Percentiles rank a stretch among this genome's conserved stretches.
Evolutionary conservation across 192 early-diverging fungal genomes (phyloP).

Genomic region (Umbelopsis ramanniana): DNA sequence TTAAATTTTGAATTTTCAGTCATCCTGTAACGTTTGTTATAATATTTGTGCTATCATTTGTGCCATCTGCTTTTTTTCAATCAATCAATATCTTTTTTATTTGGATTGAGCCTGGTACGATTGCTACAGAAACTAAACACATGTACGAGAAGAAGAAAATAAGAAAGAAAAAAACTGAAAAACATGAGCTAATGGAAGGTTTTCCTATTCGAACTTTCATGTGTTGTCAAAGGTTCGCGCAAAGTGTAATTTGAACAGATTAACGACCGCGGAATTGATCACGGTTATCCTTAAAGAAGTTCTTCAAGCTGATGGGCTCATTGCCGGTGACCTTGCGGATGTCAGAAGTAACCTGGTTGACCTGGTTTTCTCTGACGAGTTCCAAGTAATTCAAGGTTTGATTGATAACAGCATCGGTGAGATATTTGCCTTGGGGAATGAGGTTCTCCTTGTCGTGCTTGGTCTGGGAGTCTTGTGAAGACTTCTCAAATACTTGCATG

Average conservation of each 20-base stretch:
- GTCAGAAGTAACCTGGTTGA: not conserved
- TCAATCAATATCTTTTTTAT: not conserved
- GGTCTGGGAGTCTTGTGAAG: not conserved
- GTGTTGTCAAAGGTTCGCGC: not conserved
- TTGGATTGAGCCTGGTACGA: not conserved
- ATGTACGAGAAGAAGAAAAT: not conserved
- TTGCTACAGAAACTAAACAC: not conserved
- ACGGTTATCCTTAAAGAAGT: constrained; percentile 14
- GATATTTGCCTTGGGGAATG: constrained; percentile 2
- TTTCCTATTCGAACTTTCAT: not conserved
- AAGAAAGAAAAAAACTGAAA: not conserved
- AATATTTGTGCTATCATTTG: not conserved
- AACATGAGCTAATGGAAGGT: not conserved
- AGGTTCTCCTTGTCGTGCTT: constrained; percentile 5
- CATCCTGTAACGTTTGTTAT: too few species aligned
- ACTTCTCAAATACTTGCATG: not conserved
- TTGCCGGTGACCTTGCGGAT: constrained; percentile 7
- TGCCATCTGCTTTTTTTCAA: not conserved
- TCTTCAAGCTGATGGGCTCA: constrained; percentile 9
- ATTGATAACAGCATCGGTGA: not conserved
- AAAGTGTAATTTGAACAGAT: not conserved
- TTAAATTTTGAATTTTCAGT: too few species aligned
- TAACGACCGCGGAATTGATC: constrained; percentile 19
- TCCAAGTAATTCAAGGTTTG: not conserved
- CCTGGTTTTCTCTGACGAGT: constrained; percentile 10